Base-by-base conservation (phyloP, 768 basidiomycete species). In the Hericium coralloides region DNA sequence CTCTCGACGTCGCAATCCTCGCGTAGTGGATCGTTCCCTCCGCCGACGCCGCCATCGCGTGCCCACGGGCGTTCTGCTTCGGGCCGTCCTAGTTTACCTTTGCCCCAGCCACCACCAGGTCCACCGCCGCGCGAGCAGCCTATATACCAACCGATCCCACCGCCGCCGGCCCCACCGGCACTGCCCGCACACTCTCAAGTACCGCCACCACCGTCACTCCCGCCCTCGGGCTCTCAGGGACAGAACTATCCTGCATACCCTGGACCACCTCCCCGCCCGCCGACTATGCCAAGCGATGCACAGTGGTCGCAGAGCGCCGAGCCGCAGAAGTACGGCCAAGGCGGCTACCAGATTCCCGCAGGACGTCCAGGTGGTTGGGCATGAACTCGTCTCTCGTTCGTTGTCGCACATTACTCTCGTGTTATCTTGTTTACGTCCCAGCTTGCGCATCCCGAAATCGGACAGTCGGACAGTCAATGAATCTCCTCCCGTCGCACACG, bases 71-170 rank as follows among this genome's bases (percentile, higher is more conserved):
- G 57, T 52, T 59, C 67, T 12, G 63, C 71, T 12, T 67, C 74
- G n/a, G 69, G 79, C 50, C 76, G 74, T 38, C 72, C 78, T 8
- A 75, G 77, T 61, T 70, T 85, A 20, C 82, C 81, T 53, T 76
- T 76, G 36, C 79, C 61, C 6, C 49, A 49, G 49, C 49, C 76
- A 23, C 81, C 77, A 12, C 60, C 72, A 22, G 70, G 69, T 55
- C 76, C 77, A 55, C 73, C 74, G 50, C 70, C 74, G 53, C 74
- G 43, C 17, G 43, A 76, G 56, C 77, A 79, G 22, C 69, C 73
- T 18, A 66, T 70, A 18, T 72, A 67, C 57, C 73, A 65, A 55
- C 67, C 70, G 15, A 45, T 45, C 43, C 43, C 43, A 61, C 69
- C 26, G 2, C 58, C 60, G 2, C 73, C 73, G 12, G 67, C 69